Base-by-base conservation (phyloP, 768 basidiomycete genomes). In the Lactarius hengduanensis region DNA sequence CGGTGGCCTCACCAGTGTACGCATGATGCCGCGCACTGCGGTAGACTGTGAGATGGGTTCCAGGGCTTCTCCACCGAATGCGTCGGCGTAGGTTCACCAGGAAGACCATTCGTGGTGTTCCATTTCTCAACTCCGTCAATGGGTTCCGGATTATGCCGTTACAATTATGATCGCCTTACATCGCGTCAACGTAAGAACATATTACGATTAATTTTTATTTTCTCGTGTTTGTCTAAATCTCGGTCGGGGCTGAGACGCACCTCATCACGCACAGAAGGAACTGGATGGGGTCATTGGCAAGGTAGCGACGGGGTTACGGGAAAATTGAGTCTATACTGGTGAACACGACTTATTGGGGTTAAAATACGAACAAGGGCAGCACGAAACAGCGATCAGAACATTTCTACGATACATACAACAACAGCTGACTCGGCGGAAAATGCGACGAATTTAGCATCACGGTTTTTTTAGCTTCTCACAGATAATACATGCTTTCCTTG, bases 401-500 rank as follows among this genome's bases (percentile, higher is more conserved):
- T 53, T 30, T 30, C 36, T 22, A 41, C 61, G 20, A 4, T 40
- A 50, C 36, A 58, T 40, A 58, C 61, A 54, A 16, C 13, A 15
- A 50, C 50, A 50, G 13, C n/a, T 20, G 47, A 28, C n/a, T 40
- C 20, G 5, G 30, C 18, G 3, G 41, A 20, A 3, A 13, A 61
- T 38, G 32, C 30, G 45, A 15, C 15, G 20, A 56, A 32, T 16
- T 53, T 26, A 53, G 16, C 36, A 36, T 34, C 22, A 58, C 16
- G 4, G 57, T 34, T 18, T 13, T 20, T 59, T 13, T 40, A 7
- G 15, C 20, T 47, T 26, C 55, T 70, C 69, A 90, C n/a, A 91
- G 78, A 75, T 92, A 92, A 71, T 83, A 92, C 90, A 92, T 92
- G 0, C 86, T 87, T 43, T 89, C 82, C 76, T 84, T 88, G 73